phyloP scores from a whole-genome alignment of 306 rosid genomes.

The Fagus sylvatica region DNA sequence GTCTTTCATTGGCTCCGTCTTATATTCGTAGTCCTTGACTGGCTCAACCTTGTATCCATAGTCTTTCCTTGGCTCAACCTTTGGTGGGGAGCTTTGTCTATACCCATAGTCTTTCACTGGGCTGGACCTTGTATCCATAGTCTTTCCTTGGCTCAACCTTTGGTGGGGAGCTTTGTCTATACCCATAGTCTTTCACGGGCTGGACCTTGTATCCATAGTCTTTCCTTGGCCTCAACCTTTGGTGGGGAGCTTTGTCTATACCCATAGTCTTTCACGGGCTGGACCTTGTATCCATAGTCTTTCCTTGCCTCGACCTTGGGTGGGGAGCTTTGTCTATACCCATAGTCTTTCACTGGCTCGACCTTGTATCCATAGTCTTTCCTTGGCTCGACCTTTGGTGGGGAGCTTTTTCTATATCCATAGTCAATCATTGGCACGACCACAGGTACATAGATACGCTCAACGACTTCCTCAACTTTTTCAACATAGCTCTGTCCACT shows the following conservation, averaged over 20 bases:
- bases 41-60: neutral
- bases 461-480: constrained; percentile 18
- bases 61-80: neutral
- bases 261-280: too few species aligned
- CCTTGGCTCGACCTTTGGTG: neutral
- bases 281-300: neutral
- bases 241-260: too few species aligned
- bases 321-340: neutral
- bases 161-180: too few species aligned
- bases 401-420: neutral
- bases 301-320: neutral
- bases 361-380: neutral
- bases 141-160: too few species aligned
- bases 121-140: neutral
- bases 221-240: too few species aligned
- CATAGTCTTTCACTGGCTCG: constrained; percentile 22
- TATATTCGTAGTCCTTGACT: neutral
- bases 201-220: too few species aligned
- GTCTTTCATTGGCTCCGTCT: neutral
- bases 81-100: too few species aligned
- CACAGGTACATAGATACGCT: neutral
- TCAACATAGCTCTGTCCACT: constrained; percentile 14
- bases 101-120: neutral
- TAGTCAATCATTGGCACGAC: neutral
- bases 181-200: too few species aligned